Evolutionary conservation across 2,329 filamentous ascomycete species (phyloP), one percentile per base, ranked within the genome.

Genomic region (Lecanoromycetidae sp.): DNA sequence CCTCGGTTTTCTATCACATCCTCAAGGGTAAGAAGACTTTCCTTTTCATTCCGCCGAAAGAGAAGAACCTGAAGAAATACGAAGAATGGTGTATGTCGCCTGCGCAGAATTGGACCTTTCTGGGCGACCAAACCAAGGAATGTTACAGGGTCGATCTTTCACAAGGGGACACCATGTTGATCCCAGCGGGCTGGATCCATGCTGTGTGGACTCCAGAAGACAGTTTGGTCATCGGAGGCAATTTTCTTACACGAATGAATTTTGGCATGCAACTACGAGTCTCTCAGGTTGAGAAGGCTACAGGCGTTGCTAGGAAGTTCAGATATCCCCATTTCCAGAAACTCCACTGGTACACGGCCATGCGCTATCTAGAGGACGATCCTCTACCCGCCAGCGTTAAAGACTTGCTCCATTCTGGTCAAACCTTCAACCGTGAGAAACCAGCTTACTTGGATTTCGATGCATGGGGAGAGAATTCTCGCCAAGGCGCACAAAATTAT

Each of bases 101-200:
- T 3, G 72, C 76, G 15, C 79, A 82, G 59, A 79, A 81, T 50
- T 76, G 72, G 51, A 81, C 77, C 10, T 83, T 79, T 60, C 68
- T 82, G 27, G 76, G 75, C 4, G 71, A 76, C 49, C 71, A 79
- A 54, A 78, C 77, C 15, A 79, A 79, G 51, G 78, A 82, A 54
- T 82, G 78, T 59, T 81, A 78, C 56, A 69, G 79, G 39, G 77
- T 82, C 35, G 78, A 82, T 58, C 68, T 83, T 4, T 72, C 70
- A 41, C 76, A 77, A 52, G 79, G 79, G 27, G 79, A 83, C 57
- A 83, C 79, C 3, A 82, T 82, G 74, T 65, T 83, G 35, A 83
- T 83, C 52, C 79, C 79, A 4, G 80, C 79, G 27, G 79, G 79
- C 17, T 83, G 79, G 79, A 83, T 83, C 44, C 79, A 83, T 57